Evolutionary conservation across 345 rosid species (phyloP).

Genomic region (Viola odorata): DNA sequence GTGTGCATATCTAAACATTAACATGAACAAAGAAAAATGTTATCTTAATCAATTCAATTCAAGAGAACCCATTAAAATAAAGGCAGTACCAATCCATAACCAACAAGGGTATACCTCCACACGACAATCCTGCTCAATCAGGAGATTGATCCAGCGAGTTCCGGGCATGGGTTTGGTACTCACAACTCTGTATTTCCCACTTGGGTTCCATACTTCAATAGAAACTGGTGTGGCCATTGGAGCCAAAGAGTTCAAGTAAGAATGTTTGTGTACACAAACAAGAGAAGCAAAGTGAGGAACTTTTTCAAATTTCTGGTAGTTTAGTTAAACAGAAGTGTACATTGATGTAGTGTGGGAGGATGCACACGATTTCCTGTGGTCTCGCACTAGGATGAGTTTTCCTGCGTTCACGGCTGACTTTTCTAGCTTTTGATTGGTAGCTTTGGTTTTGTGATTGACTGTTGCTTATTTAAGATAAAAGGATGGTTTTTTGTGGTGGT

Average conservation of each 20-base stretch:
- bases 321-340: not conserved
- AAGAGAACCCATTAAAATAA: not conserved
- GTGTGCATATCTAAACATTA: constrained; percentile 62
- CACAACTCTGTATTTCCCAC: constrained; percentile 83
- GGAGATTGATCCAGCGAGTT: constrained; percentile 96
- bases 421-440: not conserved
- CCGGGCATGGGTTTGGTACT: constrained; percentile 99
- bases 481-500: not conserved
- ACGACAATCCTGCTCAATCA: constrained; percentile 81
- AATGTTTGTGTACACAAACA: not conserved
- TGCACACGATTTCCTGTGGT: not conserved
- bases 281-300: not conserved
- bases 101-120: constrained; percentile 54
- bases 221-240: constrained; percentile 86
- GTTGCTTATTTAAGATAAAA: constrained; percentile 2
- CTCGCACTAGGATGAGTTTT: not conserved
- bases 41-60: constrained; percentile 2
- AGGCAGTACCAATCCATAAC: not conserved
- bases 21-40: not conserved
- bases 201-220: constrained; percentile 90
- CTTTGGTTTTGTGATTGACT: not conserved
- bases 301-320: constrained; percentile 17
- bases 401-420: not conserved
- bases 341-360: not conserved
- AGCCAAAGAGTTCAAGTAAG: constrained; percentile 7